Evolutionary conservation across 73 alveolate genomes (phyloP).

Genomic region (Paramecium bursaria): DNA sequence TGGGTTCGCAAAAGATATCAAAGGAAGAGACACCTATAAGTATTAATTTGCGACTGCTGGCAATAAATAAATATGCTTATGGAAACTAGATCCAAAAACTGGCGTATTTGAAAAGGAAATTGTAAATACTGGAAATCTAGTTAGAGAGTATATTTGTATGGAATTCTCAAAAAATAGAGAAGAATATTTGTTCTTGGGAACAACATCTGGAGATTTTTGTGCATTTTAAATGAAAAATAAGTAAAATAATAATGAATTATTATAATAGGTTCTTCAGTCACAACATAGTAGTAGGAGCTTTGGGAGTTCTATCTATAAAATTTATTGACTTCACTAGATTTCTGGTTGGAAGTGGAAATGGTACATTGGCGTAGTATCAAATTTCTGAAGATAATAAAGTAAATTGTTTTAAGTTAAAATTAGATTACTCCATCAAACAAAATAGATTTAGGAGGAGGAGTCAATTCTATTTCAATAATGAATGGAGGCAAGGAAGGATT

Average conservation of each 20-base stretch:
- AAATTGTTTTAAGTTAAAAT: neutral
- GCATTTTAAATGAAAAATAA: conserved; percentile 87
- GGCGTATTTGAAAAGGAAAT: conserved; percentile 90
- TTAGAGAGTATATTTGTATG: conserved; percentile 91
- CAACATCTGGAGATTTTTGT: conserved; percentile 95
- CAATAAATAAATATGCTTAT: conserved; percentile 86
- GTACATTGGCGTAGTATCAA: conserved; percentile 82
- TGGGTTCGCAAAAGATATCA: conserved; percentile 93
- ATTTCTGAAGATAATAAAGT: conserved; percentile 62
- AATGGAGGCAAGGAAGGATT: conserved; percentile 86
- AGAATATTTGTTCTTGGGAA: conserved; percentile 93
- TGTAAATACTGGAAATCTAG: conserved; percentile 87
- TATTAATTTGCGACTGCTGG: conserved; percentile 97
- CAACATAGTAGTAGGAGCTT: conserved; percentile 83
- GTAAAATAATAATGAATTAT: conserved; percentile 59
- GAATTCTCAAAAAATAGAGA: conserved; percentile 91
- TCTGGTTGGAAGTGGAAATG: conserved; percentile 96
- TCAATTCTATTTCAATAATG: conserved; percentile 83
- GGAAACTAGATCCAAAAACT: conserved; percentile 89
- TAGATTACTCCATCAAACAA: conserved; percentile 75
- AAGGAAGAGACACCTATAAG: conserved; percentile 87
- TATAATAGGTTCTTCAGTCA: conserved; percentile 76
- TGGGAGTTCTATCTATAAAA: conserved; percentile 90
- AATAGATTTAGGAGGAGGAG: conserved; percentile 84
- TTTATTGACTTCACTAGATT: conserved; percentile 83